These are phyloP conservation scores for Neurospora crassa DNA, from an alignment of 2,329 filamentous ascomycete genomes.

Conservation along the genomic window DNA sequence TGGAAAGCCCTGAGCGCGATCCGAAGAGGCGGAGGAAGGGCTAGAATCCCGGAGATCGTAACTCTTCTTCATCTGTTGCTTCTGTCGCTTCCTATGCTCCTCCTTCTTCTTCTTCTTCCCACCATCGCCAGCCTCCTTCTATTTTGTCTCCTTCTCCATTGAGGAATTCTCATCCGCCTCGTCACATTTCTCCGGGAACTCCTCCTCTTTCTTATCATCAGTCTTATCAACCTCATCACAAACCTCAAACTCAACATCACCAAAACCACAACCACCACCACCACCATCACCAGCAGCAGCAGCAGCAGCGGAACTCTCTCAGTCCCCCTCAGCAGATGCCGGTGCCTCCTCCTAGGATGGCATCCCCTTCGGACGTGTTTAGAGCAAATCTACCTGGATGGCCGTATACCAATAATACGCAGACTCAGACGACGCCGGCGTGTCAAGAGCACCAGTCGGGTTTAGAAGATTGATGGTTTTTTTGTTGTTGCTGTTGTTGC, in stretches of 20 bases:
- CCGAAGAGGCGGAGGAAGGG: conserved; percentile 29
- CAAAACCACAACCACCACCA: neutral
- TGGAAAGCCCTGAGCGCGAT: conserved; percentile 21
- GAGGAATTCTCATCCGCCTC: neutral
- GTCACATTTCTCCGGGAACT: neutral
- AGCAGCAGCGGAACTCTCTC: neutral
- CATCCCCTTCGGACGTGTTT: neutral
- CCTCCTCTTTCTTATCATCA: neutral
- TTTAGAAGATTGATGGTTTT: neutral
- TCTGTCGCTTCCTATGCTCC: neutral
- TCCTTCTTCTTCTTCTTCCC: neutral
- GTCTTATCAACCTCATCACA: neutral
- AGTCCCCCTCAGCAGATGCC: neutral
- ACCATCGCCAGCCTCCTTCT: neutral
- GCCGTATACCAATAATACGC: neutral
- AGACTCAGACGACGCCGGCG: neutral
- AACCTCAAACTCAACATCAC: neutral
- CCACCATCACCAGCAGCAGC: neutral
- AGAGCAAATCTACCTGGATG: neutral
- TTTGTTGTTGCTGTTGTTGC: neutral
- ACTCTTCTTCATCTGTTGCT: neutral
- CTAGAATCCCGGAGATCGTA: conserved; percentile 2
- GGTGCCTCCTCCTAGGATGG: neutral
- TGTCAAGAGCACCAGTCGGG: neutral
- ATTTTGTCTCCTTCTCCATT: neutral